Evolutionary conservation across 1,284 basidiomycete species (phyloP), one percentile per base, ranked within the genome.

Genomic region (Heterobasidion irregulare): DNA sequence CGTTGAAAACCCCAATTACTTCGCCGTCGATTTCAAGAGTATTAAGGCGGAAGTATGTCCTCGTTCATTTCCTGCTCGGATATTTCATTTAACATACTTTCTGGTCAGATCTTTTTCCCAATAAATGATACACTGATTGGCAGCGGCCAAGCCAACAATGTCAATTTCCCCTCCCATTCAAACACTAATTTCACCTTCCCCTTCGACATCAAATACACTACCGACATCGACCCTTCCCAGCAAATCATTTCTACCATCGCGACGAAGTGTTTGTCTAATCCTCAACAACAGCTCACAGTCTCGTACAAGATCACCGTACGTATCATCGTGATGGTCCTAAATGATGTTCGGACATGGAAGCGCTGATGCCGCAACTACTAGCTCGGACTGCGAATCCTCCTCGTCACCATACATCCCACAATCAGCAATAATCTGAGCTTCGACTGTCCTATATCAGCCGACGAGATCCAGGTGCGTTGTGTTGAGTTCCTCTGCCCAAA

Each of bases 1-100:
- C 50, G 89, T 94, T 56, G 72, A 75, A 62, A 95, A 95, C 66
- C 93, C 92, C 36, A 94, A 94, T 67, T 94, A 85, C 74, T 94
- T 95, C 69, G 71, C 78, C 12, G 86, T 89, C 19, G 75, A 79
- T 52, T 83, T 95, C 68, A 79, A 80, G 56, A 75, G 80, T 55
- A 83, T 94, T 63, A 75, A 78, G 46, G 88, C 86, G 6, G 72
- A 84, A 50, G 84, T 87, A 56, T 50, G 65, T 34, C 43, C 44
- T 59, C 44, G 65, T 19, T 54, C 8, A 19, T 46, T 33, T 16
- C 19, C 36, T 54, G 10, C 49, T n/a, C 13, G 45, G 43, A 33
- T 18, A 32, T 48, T 49, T 60, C 51, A 46, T 57, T 6, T 33
- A 15, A 32, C 35, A 44, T 38, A 6, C 18, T 19, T 48, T 26